A percentile compares a stretch with the other conserved stretches of the same genome.
phyloP scores from a whole-genome alignment of 495 filamentous ascomycete genomes.

The Trypethelium eluteriae region DNA sequence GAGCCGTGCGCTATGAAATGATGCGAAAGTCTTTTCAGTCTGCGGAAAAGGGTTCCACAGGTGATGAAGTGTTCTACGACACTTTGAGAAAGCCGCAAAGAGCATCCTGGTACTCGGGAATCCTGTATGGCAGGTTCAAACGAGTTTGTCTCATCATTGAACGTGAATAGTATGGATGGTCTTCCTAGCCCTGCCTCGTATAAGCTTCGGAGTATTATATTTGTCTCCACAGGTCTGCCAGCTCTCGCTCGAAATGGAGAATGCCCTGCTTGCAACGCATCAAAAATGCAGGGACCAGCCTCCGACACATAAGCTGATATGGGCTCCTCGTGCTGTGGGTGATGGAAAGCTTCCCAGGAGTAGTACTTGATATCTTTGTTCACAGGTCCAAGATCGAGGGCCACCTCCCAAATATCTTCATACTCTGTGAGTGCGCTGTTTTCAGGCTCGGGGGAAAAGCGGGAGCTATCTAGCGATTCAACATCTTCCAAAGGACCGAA shows the following conservation, averaged over 20 bases:
- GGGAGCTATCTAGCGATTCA: slow-evolving; percentile 21
- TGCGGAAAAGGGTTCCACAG: slow-evolving; percentile 42
- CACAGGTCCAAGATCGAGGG: slow-evolving; percentile 33
- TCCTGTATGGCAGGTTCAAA: slow-evolving; percentile 52
- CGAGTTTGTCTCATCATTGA: slow-evolving; percentile 46
- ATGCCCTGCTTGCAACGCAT: slow-evolving; percentile 42
- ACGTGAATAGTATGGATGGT: slow-evolving; percentile 70
- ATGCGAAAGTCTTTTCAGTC: slow-evolving; percentile 6
- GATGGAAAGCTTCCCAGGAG: slow-evolving; percentile 62
- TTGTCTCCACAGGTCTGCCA: slow-evolving; percentile 22
- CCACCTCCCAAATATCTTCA: slow-evolving; percentile 29
- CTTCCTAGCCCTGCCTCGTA: slow-evolving; percentile 70
- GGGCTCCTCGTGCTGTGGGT: slow-evolving; percentile 37
- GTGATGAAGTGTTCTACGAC: slow-evolving; percentile 51
- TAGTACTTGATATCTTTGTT: slow-evolving; percentile 44
- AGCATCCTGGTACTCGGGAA: slow-evolving; percentile 63
- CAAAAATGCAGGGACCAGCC: slow-evolving; percentile 62
- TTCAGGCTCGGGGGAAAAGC: slow-evolving; percentile 17
- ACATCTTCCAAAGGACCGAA: slow-evolving; percentile 28
- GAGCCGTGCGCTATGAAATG: too few species aligned
- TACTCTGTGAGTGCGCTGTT: slow-evolving; percentile 13
- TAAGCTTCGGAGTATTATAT: slow-evolving; percentile 54
- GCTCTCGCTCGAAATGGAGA: slow-evolving; percentile 10
- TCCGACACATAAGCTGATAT: slow-evolving; percentile 66
- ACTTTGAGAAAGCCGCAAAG: slow-evolving; percentile 47